Base-by-base conservation (phyloP, 257 asterid species). In the Lithospermum erythrorhizon region DNA sequence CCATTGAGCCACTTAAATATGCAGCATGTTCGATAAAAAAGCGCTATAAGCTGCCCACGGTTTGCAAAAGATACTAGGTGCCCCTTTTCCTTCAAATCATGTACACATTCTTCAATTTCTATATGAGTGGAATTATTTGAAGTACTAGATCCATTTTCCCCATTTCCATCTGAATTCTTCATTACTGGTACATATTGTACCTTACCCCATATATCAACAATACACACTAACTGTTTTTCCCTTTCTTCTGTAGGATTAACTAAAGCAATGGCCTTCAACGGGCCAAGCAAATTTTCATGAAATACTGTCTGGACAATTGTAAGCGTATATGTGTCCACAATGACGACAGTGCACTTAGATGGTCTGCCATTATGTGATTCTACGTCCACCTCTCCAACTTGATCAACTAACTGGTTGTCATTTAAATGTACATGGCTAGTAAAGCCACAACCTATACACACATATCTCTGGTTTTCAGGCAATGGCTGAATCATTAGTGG, bases 151-250 rank as follows among this genome's bases (percentile, higher is more conserved):
- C 18, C 64, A 63, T 67, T 76, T 69, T 65, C 81, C 63, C 71
- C 80, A 63, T 74, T 79, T 35, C 68, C 65, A 24, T 74, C 82
- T 61, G 75, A 63, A 59, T 86, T 88, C 73, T 79, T 82, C 74
- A 70, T 22, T 70, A 86, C 72, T 21, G 95, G 94, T 62, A 89
- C 58, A 69, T 55, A 70, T 35, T 88, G 72, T 59, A 82, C 82
- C 77, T 83, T 86, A 68, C 97, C 86, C 72, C 78, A 86, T 58
- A 75, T 76, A 83, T 86, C 98, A 71, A 83, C 73, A 73, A 88
- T 78, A 80, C 84, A 72, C 49, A 88, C 85, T 7, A 74, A 86
- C 73, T 78, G 85, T 47, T 80, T 78, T 81, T 79, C 86, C 73
- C 68, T 68, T 69, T 82, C 81, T 53, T 80, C 85, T 20, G 67